Conservation (phyloP, 2,329 filamentous ascomycete species). For the Rutstroemia sp. region DNA sequence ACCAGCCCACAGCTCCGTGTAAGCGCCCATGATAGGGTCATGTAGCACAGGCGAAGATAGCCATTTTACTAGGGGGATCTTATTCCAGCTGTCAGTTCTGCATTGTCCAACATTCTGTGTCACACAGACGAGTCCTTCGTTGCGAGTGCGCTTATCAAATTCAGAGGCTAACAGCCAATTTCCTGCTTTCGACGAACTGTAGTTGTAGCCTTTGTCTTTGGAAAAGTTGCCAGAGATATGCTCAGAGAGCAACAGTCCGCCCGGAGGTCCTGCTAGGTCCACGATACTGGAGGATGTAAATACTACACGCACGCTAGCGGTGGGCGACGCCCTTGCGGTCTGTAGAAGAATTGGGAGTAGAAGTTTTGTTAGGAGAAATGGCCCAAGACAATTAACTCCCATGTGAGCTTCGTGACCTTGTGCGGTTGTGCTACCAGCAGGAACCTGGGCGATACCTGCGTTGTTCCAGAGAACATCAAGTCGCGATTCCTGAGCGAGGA, state of each 20-base stretch:
- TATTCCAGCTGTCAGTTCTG: neutral
- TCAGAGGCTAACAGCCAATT: conserved; percentile 15
- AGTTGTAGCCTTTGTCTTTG: conserved; percentile 7
- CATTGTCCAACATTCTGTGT: conserved; percentile 17
- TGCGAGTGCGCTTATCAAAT: conserved; percentile 2
- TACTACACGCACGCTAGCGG: neutral
- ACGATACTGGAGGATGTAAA: neutral
- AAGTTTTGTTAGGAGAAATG: conserved; percentile 16
- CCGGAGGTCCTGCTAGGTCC: neutral
- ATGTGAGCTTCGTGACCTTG: conserved; percentile 14
- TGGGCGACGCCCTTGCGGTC: neutral
- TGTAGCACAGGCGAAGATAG: neutral
- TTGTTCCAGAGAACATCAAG: conserved; percentile 34
- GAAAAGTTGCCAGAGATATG: neutral
- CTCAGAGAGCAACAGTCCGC: neutral
- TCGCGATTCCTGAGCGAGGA: conserved; percentile 26
- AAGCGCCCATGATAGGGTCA: neutral
- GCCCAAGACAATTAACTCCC: conserved; percentile 12
- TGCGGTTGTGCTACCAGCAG: conserved; percentile 1
- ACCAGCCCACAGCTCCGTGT: conserved; percentile 7
- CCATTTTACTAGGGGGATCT: neutral
- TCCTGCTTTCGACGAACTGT: conserved; percentile 13
- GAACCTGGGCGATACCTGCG: conserved; percentile 30
- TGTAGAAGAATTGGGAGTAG: conserved; percentile 34
- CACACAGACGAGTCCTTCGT: conserved; percentile 13